These are phyloP conservation scores for Teunomyces kruisii DNA, from an alignment of 805 yeast genomes.

Conservation along the genomic window DNA sequence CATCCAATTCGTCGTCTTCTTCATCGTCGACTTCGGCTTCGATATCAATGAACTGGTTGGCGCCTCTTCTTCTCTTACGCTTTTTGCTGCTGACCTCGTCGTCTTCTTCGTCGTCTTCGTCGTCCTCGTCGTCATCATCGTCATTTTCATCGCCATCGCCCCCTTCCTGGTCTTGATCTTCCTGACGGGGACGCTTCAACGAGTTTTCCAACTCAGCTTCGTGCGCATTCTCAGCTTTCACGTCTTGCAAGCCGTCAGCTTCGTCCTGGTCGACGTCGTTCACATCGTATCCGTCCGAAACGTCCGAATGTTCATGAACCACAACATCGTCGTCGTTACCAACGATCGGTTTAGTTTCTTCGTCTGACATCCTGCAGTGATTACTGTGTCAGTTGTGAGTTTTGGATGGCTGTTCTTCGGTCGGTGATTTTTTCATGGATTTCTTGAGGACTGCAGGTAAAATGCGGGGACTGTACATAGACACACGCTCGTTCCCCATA, in stretches of 20 bases:
- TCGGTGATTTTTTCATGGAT: neutral
- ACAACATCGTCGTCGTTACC: neutral
- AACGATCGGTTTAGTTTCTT: conserved; percentile 2
- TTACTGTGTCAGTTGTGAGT: neutral
- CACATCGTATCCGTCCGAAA: conserved; percentile 2
- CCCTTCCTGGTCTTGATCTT: conserved; percentile 15
- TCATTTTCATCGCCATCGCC: conserved; percentile 39
- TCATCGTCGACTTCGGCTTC: conserved; percentile 99
- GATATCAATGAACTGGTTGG: conserved; percentile 92
- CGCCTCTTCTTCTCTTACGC: conserved; percentile 46
- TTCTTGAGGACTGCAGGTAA: neutral
- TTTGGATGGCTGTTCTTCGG: neutral
- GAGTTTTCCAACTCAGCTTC: conserved; percentile 8
- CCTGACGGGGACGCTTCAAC: conserved; percentile 6
- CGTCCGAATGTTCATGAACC: neutral
- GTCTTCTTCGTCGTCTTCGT: conserved; percentile 49
- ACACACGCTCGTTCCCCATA: too few species aligned
- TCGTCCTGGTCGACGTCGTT: conserved; percentile 7
- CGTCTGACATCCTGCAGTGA: conserved; percentile 3
- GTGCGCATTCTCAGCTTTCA: conserved; percentile 11
- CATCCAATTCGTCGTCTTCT: conserved; percentile 87
- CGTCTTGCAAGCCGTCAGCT: conserved; percentile 14
- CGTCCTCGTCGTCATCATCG: conserved; percentile 48
- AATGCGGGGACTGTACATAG: neutral
- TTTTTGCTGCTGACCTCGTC: conserved; percentile 52